Evolutionary conservation across 495 filamentous ascomycete genomes (phyloP), one percentile per base, ranked within the genome.

Genomic region (Hypoxylon fuscum): DNA sequence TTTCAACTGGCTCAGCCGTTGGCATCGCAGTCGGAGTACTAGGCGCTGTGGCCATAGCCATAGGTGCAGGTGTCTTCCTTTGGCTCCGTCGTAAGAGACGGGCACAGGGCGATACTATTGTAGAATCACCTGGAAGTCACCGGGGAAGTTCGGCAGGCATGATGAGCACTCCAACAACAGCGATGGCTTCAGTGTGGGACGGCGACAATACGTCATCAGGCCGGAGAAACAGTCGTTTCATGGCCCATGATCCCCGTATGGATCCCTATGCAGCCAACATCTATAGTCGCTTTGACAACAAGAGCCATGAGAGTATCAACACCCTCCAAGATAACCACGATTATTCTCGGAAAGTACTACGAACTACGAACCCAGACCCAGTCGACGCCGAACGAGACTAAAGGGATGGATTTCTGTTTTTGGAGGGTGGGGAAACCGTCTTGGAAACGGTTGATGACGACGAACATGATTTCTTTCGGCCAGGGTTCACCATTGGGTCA

Each of bases 261-360:
- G 79, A 84, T 50, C 81, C 82, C 0, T 83, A 78, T 42, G 72
- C 76, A 15, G 68, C 68, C 32, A 78, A 76, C 11, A 72, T 83
- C 0, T 84, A 82, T 58, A 69, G 69, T 22, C 70, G 78, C 12
- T 74, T 73, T 18, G 77, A 74, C 21, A 81, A 79, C 48, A 77
- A 78, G 61, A 83, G 80, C 59, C 77, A 77, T 55, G 81, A 84
- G 60, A 84, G 81, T 66, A 65, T 85, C 61, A 75, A 77, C 43
- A 84, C 82, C 3, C 67, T 85, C 2, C 80, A 80, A 54, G 83
- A 85, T 59, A 79, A 85, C 56, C 79, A 81, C 18, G 83, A 85
- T 51, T 85, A 84, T 54, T 84, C 82, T 34, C 70, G 82, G 58
- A 75, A 77, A 57, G 79, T 83, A 15, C 74, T 85, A n/a, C 72